These are phyloP conservation scores for Penicillium crystallinum DNA, from an alignment of 495 filamentous ascomycete species.

Conservation along the genomic window DNA sequence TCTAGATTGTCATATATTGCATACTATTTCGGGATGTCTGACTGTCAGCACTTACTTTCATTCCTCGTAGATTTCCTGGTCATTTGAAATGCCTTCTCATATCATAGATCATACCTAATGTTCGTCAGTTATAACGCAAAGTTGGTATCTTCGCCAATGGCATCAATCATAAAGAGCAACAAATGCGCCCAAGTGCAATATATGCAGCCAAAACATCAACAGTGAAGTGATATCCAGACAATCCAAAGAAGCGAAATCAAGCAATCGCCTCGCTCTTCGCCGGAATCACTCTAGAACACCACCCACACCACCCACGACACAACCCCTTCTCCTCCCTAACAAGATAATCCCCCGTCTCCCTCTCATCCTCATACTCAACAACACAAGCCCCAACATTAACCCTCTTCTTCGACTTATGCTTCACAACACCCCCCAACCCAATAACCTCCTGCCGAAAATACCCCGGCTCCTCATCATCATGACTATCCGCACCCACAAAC, in stretches of 20 bases:
- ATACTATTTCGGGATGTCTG: too few relatives aligned
- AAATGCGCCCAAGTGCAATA: background rate
- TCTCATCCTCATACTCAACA: conserved; percentile 75
- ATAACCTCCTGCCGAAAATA: conserved; percentile 83
- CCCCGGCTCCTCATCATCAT: conserved; percentile 51
- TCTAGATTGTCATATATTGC: background rate
- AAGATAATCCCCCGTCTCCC: conserved; percentile 57
- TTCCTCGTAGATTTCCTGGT: background rate
- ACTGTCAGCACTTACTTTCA: too few relatives aligned
- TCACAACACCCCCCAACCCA: conserved; percentile 78
- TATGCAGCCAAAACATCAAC: background rate
- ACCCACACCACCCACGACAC: conserved; percentile 51
- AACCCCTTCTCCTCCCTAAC: conserved; percentile 51
- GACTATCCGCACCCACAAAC: conserved; percentile 18
- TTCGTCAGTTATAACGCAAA: background rate
- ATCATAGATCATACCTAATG: background rate
- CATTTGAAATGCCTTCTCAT: background rate
- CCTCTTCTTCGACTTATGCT: conserved; percentile 72
- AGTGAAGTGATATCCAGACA: background rate
- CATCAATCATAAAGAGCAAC: background rate
- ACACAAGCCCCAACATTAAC: conserved; percentile 76
- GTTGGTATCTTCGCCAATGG: background rate
- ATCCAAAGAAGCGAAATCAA: background rate
- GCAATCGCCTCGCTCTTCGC: conserved; percentile 18
- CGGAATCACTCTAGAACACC: conserved; percentile 42